Evolutionary conservation across 139 green algal species (phyloP).

Genomic region (Edaphochlamys debaryana): DNA sequence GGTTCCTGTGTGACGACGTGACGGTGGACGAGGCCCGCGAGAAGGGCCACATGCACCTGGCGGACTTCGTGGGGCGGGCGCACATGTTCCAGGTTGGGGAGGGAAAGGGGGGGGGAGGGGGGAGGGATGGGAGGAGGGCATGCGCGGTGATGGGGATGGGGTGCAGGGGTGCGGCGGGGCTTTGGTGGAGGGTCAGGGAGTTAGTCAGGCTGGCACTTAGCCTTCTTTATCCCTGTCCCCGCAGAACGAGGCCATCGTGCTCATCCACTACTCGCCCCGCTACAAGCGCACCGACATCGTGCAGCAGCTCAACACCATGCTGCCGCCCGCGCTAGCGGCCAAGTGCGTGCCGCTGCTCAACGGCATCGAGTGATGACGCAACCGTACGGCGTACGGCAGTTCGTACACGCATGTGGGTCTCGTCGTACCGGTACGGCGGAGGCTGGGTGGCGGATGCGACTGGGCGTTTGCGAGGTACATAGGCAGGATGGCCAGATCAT

Average conservation of each 20-base stretch:
- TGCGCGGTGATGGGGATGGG: no score
- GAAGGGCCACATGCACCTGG: conserved; percentile 81
- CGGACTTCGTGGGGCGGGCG: conserved; percentile 71
- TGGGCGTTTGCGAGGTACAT: no score
- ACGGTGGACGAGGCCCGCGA: conserved; percentile 46
- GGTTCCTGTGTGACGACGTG: conserved; percentile 33
- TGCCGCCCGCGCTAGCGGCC: conserved; percentile 61
- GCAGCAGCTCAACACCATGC: conserved; percentile 56
- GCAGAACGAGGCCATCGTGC: conserved; percentile 85
- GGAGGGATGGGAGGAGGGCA: not conserved
- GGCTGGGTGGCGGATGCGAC: no score
- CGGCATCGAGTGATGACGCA: conserved; percentile 60
- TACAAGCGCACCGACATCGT: conserved; percentile 73
- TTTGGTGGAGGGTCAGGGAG: no score
- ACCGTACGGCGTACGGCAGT: no score
- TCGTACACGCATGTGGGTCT: no score
- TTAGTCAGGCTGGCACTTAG: no score
- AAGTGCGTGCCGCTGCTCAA: conserved; percentile 75
- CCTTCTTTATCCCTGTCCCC: not conserved
- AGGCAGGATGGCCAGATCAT: no score
- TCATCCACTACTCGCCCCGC: conserved; percentile 85
- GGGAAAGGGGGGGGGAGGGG: not conserved
- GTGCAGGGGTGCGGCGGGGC: no score
- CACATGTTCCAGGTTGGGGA: conserved; percentile 80
- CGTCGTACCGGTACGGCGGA: no score